Base-by-base conservation (phyloP, 768 basidiomycete species). In the Chalciporus sphaerocephalus region DNA sequence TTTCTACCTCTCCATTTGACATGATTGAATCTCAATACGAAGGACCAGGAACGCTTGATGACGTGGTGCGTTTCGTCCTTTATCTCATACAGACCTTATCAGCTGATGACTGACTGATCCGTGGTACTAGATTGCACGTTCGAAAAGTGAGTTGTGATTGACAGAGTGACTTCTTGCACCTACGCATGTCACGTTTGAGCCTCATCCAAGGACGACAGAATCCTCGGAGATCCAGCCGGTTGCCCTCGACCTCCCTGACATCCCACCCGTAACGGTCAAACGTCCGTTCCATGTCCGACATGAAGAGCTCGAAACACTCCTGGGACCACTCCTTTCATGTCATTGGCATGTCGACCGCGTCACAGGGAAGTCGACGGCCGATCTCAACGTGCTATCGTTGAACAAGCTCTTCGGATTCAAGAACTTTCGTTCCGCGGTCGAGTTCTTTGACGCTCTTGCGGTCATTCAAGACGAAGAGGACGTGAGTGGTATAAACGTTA, bases 271-370 rank as follows among this genome's bases (percentile, higher is more conserved):
- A 38, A 64, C 70, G 9, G 16, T 42, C 30, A 70, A 59, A 38
- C 66, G 68, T 20, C 69, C 69, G 6, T 61, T 62, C 25, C 68
- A 69, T 50, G 57, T 76, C 43, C 36, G 28, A 13, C 54, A 61
- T 15, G 38, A 47, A 2, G 69, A 74, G 12, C 47, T 71, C 11
- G 56, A 62, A 20, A 42, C 45, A 16, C 72, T 58, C 32, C 46
- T 77, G 9, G 43, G 46, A 27, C 74, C 75, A 2, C 61, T 78
- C 7, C 60, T 69, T 50, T 54, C 51, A 23, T 61, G 48, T 37
- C 50, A 61, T 16, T 66, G 64, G 64, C 54, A 58, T 21, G 47
- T 66, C 12, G 47, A 41, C 27, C 53, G 13, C n/a, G 37, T 61
- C 2, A 44, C 5, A 5, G 42, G 6, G 32, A 35, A 5, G 50